Evolutionary conservation across 306 rosid species (phyloP), one percentile per base, ranked within the genome.

Genomic region (Mucuna pruriens): DNA sequence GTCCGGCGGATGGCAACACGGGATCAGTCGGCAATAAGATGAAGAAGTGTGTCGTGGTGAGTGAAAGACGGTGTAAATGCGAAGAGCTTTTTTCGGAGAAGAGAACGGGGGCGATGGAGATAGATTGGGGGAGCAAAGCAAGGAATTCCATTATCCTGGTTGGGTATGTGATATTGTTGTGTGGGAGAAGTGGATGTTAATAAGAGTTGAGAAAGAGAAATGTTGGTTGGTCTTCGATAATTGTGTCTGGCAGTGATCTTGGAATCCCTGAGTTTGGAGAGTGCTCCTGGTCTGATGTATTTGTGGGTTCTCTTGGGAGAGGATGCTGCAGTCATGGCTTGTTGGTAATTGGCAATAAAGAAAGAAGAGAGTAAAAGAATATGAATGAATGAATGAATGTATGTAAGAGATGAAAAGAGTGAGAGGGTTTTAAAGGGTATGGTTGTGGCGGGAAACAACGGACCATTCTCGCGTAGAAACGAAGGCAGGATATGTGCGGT

Each of bases 11-110:
- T 45, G 5, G n/a, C 49, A 45, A 0, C 49, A 4, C 49, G 49
- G 11, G n/a, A 45, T 29, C 31, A 29, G 3, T 29, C 31, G 2
- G 1, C 3, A 29, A 29, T 29, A 46, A 49, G 63, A 2, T 25
- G 11, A 7, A 78, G 22, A 78, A 52, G 39, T 0, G 26, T n/a
- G 44, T 48, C 20, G 25, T 1, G 2, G 31, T 71, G 72, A 1
- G 67, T 29, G 48, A 87, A 83, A 51, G 66, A 45, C 0, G 89
- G 89, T n/a, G 71, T 63, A 38, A 82, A 85, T 0, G 86, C 90
- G 2, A 77, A 62, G 20, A 84, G 76, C 60, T 80, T 86, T 81
- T 82, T 86, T 19, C 84, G 48, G 48, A 17, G 62, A 1, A 86
- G 51, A 51, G 82, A 76, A 0, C 31, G 71, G 5, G 92, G 87